Evolutionary conservation across 371 early-diverging fungal genomes (phyloP), one percentile per base, ranked within the genome.

Genomic region (Rhizopus arrhizus): DNA sequence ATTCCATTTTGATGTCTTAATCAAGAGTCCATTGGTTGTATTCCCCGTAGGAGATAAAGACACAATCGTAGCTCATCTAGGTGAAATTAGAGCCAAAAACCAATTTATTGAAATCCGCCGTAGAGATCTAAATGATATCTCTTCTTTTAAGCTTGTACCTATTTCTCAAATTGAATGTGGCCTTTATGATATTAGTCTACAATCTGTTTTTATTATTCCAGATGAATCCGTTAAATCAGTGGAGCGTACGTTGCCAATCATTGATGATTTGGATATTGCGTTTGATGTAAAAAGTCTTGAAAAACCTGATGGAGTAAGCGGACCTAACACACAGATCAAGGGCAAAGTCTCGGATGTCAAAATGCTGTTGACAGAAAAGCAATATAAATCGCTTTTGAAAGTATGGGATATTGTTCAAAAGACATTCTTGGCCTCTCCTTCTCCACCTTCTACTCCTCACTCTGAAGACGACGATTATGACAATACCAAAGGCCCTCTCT

Each of bases 21-120:
- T 97, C 69, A 82, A 86, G n/a, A 89, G 96, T 16, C 99, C 99
- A 0, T 86, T 96, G 33, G 78, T 97, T n/a, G 82, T 86, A 4
- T 89, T 95, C 61, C 96, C 97, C 0, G 81, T 87, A n/a, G 79
- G 79, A 7, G 79, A 73, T 9, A 53, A 52, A 32, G 78, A 70
- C 6, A 68, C 69, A 6, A 63, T 96, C n/a, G 74, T 86, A 4
- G 91, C 94, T 32, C 85, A 94, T 72, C 80, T 95, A 29, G 99
- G 99, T 58, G 87, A 91, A 62, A 87, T 98, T 16, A 81, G 91
- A 3, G 92, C 95, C 1, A 78, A 72, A 15, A 96, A 96, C 68
- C 66, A 75, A 47, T 92, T 93, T 71, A 53, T 51, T 8, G 56
- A 64, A 5, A 66, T 75, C 16, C 64, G 56, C 12, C 70, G 84